phyloP scores from a whole-genome alignment of 129 eudicot genomes.

The carrot (Daucus carota) region DH1_v3.0 NC_030383.2:60680501-60681000 shows the following conservation, averaged over 20 bases:
- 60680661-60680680: constrained; percentile 34
- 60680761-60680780: constrained; percentile 25
- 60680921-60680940: constrained; percentile 20
- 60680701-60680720: constrained; percentile 30
- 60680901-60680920: constrained; percentile 13
- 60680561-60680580: constrained; percentile 36
- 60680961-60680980: constrained; percentile 22
- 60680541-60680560: constrained; percentile 12
- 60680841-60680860: constrained; percentile 20
- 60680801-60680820: constrained; percentile 36
- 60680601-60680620: constrained; percentile 56
- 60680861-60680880: constrained; percentile 11
- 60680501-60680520: constrained; percentile 36
- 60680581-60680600: constrained; percentile 40
- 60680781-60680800: constrained; percentile 40
- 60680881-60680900: constrained; percentile 6
- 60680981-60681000: constrained; percentile 22
- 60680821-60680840: constrained; percentile 52
- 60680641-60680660: constrained; percentile 48
- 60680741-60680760: constrained; percentile 57
- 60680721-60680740: constrained; percentile 78
- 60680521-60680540: constrained; percentile 4
- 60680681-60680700: constrained; percentile 24
- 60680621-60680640: constrained; percentile 39
- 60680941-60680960: constrained; percentile 22